Percentiles rank a stretch among this genome's conserved stretches.
Conservation (phyloP, 2,329 filamentous ascomycete species). For the Cladosporium halotolerans region DNA sequence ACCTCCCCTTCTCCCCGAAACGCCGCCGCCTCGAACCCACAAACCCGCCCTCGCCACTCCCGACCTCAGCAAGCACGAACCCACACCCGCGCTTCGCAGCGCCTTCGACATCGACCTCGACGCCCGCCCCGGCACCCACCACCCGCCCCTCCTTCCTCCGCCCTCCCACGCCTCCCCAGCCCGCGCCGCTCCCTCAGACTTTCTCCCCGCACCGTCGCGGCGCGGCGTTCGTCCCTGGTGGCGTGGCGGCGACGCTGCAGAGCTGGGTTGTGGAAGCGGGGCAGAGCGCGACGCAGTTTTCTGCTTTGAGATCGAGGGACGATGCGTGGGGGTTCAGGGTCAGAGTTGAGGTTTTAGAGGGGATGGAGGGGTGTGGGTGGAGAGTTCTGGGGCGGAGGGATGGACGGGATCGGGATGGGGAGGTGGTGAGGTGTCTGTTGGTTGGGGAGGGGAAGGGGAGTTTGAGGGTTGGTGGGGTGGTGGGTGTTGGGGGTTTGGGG, state of each 20-base stretch:
- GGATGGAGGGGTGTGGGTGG: slow-evolving; percentile 15
- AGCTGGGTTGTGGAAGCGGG: slow-evolving; percentile 46
- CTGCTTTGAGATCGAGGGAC: slow-evolving; percentile 17
- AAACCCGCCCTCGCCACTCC: slow-evolving; percentile 10
- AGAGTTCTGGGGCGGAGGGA: background rate
- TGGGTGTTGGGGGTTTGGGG: background rate
- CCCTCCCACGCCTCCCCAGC: slow-evolving; percentile 24
- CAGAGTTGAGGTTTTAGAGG: slow-evolving; percentile 16
- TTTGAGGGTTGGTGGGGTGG: background rate
- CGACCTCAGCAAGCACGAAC: background rate
- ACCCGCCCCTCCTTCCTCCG: slow-evolving; percentile 8
- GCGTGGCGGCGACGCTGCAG: slow-evolving; percentile 44
- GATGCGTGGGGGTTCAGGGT: slow-evolving; percentile 16
- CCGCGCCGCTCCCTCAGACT: slow-evolving; percentile 42
- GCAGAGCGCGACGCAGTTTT: slow-evolving; percentile 20
- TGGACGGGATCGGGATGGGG: background rate
- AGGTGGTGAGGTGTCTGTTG: slow-evolving; percentile 1
- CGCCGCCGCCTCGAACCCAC: slow-evolving; percentile 20
- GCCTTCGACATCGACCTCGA: background rate
- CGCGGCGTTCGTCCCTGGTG: slow-evolving; percentile 44
- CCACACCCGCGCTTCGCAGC: background rate
- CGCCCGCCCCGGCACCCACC: background rate
- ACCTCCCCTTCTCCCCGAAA: slow-evolving; percentile 25
- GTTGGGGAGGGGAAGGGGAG: slow-evolving; percentile 8
- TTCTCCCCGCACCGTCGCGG: slow-evolving; percentile 49